Evolutionary conservation across 768 basidiomycete genomes (phyloP), one percentile per base, ranked within the genome.

Genomic region (Collybia sp.): DNA sequence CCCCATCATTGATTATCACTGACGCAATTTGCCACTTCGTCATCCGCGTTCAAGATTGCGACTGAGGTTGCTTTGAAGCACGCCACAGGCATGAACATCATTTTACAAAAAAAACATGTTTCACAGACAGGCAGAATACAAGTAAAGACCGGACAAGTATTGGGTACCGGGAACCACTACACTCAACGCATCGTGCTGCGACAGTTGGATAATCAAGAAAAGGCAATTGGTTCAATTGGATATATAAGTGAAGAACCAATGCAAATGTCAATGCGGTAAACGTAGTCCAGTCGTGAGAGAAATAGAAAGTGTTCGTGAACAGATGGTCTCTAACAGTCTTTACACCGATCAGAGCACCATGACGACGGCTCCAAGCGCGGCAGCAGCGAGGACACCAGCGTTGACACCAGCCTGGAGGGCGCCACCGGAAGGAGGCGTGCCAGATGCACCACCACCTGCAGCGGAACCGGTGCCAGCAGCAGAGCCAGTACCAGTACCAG

Each of bases 301-400:
- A 42, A 30, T n/a, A 18, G 36, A 15, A 19, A 15, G 11, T 30
- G 18, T 18, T 37, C 10, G 25, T 25, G 8, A 8, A 8, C 25
- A 25, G 25, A 25, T 8, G 25, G 25, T 15, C 18, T 19, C 13
- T 25, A 25, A 3, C 25, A 25, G 25, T 25, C 4, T 25, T 8
- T 25, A 25, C 8, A n/a, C 38, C 30, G 17, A 40, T 66, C 64
- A 82, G 54, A 80, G 67, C 0, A 61, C 63, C 38, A 75, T 64
- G 48, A 71, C 54, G 12, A 59, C 75, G 17, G 65, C 76, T 33
- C 80, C 81, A 33, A 77, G 56, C 16, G 72, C 53, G 6, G 69
- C 57, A 12, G 61, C 66, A 2, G 64, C 67, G 19, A 62, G 40
- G 11, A 65, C 62, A 37, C 64, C 69, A 42, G 59, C 49, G 40